phyloP scores from a whole-genome alignment of 306 rosid genomes.

The Begonia masoniana region DNA sequence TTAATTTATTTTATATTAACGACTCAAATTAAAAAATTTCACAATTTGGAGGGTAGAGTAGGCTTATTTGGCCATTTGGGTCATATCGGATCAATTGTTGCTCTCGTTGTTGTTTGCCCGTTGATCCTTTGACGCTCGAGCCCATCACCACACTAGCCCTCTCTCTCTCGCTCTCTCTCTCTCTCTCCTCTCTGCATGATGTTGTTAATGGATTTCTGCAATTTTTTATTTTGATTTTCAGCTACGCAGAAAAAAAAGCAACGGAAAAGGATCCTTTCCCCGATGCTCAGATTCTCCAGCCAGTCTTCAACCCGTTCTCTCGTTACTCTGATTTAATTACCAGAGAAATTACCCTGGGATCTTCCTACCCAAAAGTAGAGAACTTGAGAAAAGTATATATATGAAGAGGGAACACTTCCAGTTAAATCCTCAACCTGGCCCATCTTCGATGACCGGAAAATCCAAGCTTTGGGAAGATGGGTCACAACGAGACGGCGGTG shows the following conservation, averaged over 20 bases:
- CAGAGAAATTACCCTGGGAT: background rate
- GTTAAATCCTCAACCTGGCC: slow-evolving; percentile 18
- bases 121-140: background rate
- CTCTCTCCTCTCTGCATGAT: background rate
- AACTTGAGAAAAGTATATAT: background rate
- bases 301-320: background rate
- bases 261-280: background rate
- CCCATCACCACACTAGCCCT: background rate
- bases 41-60: too few species aligned
- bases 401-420: slow-evolving; percentile 62
- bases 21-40: too few species aligned
- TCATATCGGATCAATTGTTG: too few species aligned
- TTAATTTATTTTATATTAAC: too few species aligned
- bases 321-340: background rate
- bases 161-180: background rate
- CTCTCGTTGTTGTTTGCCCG: background rate
- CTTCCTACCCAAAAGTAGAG: background rate
- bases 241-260: background rate
- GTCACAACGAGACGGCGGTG: slow-evolving; percentile 29
- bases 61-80: too few species aligned
- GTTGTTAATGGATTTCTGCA: background rate
- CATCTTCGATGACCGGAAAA: slow-evolving; percentile 27
- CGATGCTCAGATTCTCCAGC: background rate
- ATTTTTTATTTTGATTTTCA: background rate
- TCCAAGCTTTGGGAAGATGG: slow-evolving; percentile 54